These are phyloP conservation scores for Candida parachauliodes DNA, from an alignment of 805 yeast species.

Conservation along the genomic window DNA sequence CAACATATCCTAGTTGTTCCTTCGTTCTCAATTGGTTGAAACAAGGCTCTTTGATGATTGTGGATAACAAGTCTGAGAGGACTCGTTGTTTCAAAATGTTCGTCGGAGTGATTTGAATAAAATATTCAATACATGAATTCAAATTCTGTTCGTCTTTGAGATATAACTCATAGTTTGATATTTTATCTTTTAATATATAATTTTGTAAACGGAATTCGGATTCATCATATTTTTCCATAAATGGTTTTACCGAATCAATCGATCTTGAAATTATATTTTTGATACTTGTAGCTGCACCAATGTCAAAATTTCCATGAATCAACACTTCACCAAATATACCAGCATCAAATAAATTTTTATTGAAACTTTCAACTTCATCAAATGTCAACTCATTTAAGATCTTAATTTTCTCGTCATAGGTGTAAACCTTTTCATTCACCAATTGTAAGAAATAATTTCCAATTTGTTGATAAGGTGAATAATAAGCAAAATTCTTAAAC, in stretches of 20 bases:
- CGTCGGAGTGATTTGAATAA: slow-evolving; percentile 59
- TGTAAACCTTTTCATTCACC: slow-evolving; percentile 71
- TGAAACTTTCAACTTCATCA: slow-evolving; percentile 51
- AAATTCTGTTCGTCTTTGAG: slow-evolving; percentile 67
- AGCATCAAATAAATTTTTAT: slow-evolving; percentile 40
- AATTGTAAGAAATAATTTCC: slow-evolving; percentile 59
- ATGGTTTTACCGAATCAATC: slow-evolving; percentile 20
- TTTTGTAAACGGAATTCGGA: slow-evolving; percentile 29
- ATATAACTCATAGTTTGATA: slow-evolving; percentile 44
- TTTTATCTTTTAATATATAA: slow-evolving; percentile 27
- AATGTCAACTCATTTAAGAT: slow-evolving; percentile 42
- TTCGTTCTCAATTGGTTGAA: slow-evolving; percentile 87
- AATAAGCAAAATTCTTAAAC: slow-evolving; percentile 63
- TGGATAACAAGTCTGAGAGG: slow-evolving; percentile 62
- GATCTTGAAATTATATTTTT: slow-evolving; percentile 39
- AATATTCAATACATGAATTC: slow-evolving; percentile 81
- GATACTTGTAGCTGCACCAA: slow-evolving; percentile 52
- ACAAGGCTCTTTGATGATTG: slow-evolving; percentile 79
- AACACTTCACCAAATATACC: slow-evolving; percentile 70
- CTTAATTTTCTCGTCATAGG: slow-evolving; percentile 55
- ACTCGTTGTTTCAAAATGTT: slow-evolving; percentile 32
- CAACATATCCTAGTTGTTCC: slow-evolving; percentile 94
- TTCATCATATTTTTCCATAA: slow-evolving; percentile 35
- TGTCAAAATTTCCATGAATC: slow-evolving; percentile 66
- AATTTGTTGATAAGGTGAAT: slow-evolving; percentile 77